These are phyloP conservation scores for Cudoniella acicularis DNA, from an alignment of 495 filamentous ascomycete species.

Conservation along the genomic window DNA sequence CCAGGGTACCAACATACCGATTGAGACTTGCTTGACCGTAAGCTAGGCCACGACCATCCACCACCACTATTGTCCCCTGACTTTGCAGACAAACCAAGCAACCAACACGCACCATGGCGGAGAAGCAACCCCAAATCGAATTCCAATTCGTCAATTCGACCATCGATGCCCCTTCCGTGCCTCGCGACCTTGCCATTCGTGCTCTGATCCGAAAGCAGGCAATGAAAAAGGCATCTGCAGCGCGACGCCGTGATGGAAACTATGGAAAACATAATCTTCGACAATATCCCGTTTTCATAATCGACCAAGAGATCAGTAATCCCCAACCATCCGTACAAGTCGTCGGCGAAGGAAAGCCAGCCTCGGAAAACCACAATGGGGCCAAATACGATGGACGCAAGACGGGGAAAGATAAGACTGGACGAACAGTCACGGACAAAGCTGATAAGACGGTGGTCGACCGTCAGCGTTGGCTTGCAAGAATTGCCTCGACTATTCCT, in stretches of 20 bases:
- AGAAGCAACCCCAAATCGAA: slow-evolving; percentile 7
- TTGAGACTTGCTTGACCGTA: background rate
- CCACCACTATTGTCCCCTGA: background rate
- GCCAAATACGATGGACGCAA: background rate
- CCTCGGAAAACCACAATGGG: background rate
- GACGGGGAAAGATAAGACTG: background rate
- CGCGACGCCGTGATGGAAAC: slow-evolving; percentile 23
- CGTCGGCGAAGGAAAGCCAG: background rate
- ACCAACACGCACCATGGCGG: slow-evolving; percentile 1
- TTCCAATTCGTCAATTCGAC: slow-evolving; percentile 30
- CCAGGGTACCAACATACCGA: too few relatives aligned
- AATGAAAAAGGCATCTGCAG: slow-evolving; percentile 33
- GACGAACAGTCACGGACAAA: background rate
- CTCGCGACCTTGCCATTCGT: slow-evolving; percentile 24
- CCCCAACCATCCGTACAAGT: background rate
- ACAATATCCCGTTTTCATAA: slow-evolving; percentile 28
- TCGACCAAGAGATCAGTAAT: background rate
- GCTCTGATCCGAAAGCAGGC: slow-evolving; percentile 35
- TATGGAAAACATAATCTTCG: slow-evolving; percentile 31
- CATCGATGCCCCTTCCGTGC: slow-evolving; percentile 20
- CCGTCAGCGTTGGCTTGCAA: slow-evolving; percentile 1
- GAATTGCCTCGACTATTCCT: slow-evolving; percentile 6
- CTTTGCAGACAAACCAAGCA: background rate
- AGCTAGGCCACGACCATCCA: background rate
- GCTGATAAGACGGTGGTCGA: background rate